phyloP scores from a whole-genome alignment of 371 early-diverging fungal species.

The Chytridium lagenaria region DNA sequence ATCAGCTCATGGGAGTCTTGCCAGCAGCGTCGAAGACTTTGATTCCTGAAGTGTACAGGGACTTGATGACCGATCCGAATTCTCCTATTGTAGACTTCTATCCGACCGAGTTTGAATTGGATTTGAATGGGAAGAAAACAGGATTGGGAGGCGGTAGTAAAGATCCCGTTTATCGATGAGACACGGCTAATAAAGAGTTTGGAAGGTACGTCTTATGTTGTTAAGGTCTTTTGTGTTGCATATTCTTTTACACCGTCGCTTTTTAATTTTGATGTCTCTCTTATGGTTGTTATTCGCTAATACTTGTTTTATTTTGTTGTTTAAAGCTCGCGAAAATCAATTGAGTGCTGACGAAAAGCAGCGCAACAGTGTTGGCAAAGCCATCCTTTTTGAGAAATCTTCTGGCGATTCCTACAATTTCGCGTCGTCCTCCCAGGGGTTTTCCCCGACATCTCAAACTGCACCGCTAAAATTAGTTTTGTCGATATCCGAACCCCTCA shows the following conservation, averaged over 20 bases:
- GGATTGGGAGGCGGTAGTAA: constrained; percentile 70
- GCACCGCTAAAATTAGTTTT: constrained; percentile 19
- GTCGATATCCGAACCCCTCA: constrained; percentile 16
- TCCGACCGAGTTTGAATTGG: constrained; percentile 64
- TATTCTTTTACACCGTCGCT: too few species aligned
- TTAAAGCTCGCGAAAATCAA: constrained; percentile 44
- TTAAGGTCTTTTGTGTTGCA: not conserved
- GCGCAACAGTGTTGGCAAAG: constrained; percentile 49
- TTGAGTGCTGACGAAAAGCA: constrained; percentile 49
- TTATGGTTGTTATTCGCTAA: too few species aligned
- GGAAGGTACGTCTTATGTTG: constrained; percentile 27
- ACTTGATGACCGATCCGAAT: constrained; percentile 58
- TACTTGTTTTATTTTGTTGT: too few species aligned
- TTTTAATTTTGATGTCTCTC: too few species aligned
- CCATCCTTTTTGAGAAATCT: constrained; percentile 42
- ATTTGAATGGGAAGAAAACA: constrained; percentile 72
- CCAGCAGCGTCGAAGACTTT: constrained; percentile 60
- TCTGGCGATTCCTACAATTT: constrained; percentile 43
- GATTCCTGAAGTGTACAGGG: constrained; percentile 53
- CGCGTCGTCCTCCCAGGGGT: constrained; percentile 69
- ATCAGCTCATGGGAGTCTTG: constrained; percentile 73
- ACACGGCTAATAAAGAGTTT: constrained; percentile 48
- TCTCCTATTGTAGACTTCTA: constrained; percentile 66
- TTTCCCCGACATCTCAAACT: constrained; percentile 62
- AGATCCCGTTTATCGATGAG: constrained; percentile 66